Base-by-base conservation (phyloP, 1,284 basidiomycete species). In the Boletus semigastroideus region DNA sequence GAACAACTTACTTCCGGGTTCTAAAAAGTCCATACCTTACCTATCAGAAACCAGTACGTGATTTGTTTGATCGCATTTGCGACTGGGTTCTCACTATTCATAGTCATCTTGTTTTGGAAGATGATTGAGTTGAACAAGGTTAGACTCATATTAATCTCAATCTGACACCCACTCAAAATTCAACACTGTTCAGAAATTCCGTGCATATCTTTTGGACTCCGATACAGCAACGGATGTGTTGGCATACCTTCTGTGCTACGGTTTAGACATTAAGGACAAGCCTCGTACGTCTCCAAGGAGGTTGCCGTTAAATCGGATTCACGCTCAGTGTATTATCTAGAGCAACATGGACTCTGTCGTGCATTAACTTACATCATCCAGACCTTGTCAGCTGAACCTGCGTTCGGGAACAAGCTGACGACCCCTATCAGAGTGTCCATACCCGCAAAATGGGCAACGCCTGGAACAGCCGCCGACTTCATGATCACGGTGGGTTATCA, bases 351-450 rank as follows among this genome's bases (percentile, higher is more conserved):
- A 0, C 74, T 98, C 25, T 92, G 94, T 60, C 83, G 95, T 42
- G 84, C 92, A 4, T 76, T 96, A 30, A 92, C 92, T 3, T 98
- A 97, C 70, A 87, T 98, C 53, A 75, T 98, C 5, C 96, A 99
- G 66, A 89, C 92, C 5, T 72, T 98, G 17, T 94, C 94, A 4
- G 86, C 93, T 0, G 92, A 97, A 61, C 77, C 78, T 28, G 75
- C 79, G 0, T 95, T 98, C 63, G 91, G 88, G 3, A 61, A 69
- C 6, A 83, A 83, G 49, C 72, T 96, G 33, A 78, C 79, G 33
- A 80, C 74, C 16, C 80, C 85, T 3, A 71, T 90, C 42, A 84
- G 79, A 58, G 74, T 82, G 7, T 75, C 83, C 28, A 69, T 93
- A 36, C 88, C 88, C 10, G 73, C 84, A 17, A 94, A 90, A 66